Percentiles rank a stretch among this genome's conserved stretches.
These are phyloP conservation scores for Canavalia ensiformis DNA, from an alignment of 306 rosid genomes.

Conservation along the genomic window DNA sequence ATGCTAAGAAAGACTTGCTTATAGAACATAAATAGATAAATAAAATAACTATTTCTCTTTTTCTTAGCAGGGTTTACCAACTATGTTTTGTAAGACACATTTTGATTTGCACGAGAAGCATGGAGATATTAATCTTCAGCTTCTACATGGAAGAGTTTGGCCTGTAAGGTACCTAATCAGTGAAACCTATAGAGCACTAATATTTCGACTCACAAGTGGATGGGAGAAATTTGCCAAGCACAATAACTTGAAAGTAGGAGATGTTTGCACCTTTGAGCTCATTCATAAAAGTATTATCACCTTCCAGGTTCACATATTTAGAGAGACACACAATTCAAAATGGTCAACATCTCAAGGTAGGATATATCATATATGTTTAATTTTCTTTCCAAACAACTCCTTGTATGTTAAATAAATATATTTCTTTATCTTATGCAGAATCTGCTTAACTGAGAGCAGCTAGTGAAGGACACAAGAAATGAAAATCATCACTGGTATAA, in stretches of 20 bases:
- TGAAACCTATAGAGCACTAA: background rate
- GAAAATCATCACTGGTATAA: background rate
- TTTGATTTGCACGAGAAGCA: background rate
- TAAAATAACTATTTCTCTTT: background rate
- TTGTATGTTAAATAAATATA: background rate
- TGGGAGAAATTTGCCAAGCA: constrained; percentile 49
- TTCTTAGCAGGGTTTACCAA: background rate
- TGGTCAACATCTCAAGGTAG: constrained; percentile 32
- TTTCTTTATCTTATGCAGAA: too few species aligned
- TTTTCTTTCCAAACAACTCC: background rate
- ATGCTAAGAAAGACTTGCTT: background rate
- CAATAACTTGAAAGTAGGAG: constrained; percentile 45
- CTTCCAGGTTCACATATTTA: constrained; percentile 21
- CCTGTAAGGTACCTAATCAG: background rate
- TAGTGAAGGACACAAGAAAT: background rate
- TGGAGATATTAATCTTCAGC: background rate
- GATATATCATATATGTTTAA: background rate
- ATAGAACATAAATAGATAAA: background rate
- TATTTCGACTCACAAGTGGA: constrained; percentile 23
- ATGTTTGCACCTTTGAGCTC: constrained; percentile 46
- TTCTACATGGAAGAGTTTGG: constrained; percentile 10
- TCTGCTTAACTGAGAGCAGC: background rate
- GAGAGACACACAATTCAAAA: background rate
- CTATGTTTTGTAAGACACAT: background rate
- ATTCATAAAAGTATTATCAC: background rate